A percentile compares a stretch with the other conserved stretches of the same genome.
phyloP scores from a whole-genome alignment of 106 monocot genomes.

The Allium cepa region DNA sequence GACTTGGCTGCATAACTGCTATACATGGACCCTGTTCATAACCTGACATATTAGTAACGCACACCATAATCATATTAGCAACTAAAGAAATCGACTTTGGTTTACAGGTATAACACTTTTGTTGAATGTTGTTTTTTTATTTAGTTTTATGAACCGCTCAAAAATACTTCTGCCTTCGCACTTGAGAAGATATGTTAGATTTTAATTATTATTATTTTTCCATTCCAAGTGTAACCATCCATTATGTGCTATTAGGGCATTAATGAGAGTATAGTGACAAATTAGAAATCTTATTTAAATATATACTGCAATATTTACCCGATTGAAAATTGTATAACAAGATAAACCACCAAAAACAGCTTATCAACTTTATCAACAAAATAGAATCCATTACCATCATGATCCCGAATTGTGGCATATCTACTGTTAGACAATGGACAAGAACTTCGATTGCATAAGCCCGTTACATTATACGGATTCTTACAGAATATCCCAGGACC shows the following conservation, averaged over 20 bases:
- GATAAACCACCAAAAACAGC: neutral
- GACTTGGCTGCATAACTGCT: too few species aligned
- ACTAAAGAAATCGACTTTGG: too few species aligned
- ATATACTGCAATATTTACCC: too few species aligned
- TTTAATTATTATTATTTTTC: too few species aligned
- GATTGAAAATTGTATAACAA: neutral
- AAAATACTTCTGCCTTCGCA: too few species aligned
- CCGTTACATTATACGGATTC: conserved; percentile 82
- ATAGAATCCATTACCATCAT: conserved; percentile 44
- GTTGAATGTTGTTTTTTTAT: too few species aligned
- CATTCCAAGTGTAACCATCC: neutral
- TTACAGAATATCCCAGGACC: conserved; percentile 72
- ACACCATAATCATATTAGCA: too few species aligned
- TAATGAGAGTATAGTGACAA: neutral
- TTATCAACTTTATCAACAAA: neutral
- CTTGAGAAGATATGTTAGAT: too few species aligned
- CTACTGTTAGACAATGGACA: conserved; percentile 95
- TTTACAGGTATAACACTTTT: too few species aligned
- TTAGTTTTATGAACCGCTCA: too few species aligned
- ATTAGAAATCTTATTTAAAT: neutral
- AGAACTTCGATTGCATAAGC: conserved; percentile 90
- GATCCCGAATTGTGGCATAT: conserved; percentile 85
- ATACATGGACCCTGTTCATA: too few species aligned
- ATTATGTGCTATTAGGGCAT: neutral
- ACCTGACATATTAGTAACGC: too few species aligned